These are phyloP conservation scores for Alternaria alternata DNA, from an alignment of 2,329 filamentous ascomycete genomes.

Conservation along the genomic window DNA sequence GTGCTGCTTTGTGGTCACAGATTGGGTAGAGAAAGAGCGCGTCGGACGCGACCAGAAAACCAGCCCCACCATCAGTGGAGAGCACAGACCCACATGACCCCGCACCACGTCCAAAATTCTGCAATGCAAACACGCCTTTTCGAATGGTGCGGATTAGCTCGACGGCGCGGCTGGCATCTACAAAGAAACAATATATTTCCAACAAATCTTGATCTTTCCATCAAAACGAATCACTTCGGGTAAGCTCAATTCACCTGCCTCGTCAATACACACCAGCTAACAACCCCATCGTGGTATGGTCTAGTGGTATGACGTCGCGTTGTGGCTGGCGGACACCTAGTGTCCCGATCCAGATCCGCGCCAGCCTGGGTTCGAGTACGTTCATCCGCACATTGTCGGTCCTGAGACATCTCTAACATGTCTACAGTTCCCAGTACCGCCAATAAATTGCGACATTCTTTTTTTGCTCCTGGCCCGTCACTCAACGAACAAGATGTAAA, in stretches of 20 bases:
- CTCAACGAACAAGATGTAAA: neutral
- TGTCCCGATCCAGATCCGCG: conserved; percentile 43
- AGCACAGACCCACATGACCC: conserved; percentile 26
- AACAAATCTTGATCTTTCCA: neutral
- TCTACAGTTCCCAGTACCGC: conserved; percentile 46
- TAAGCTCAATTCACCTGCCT: no score
- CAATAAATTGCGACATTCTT: conserved; percentile 30
- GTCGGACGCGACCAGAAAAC: conserved; percentile 1
- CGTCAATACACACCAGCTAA: no score
- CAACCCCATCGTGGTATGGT: conserved; percentile 36
- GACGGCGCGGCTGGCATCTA: no score
- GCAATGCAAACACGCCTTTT: neutral
- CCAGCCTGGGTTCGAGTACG: conserved; percentile 50
- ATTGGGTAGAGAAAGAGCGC: conserved; percentile 15
- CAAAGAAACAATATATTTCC: no score
- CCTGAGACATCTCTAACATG: conserved; percentile 33
- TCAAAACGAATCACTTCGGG: conserved; percentile 30
- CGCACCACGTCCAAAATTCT: conserved; percentile 13
- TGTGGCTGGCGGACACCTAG: conserved; percentile 43
- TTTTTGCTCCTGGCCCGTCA: conserved; percentile 19
- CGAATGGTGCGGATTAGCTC: accelerated
- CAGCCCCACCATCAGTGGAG: conserved; percentile 19
- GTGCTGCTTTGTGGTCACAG: neutral
- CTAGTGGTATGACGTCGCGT: conserved; percentile 54
- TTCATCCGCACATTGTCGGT: conserved; percentile 27